Base-by-base conservation (phyloP, 1,139 yeast genomes). In the Candida anutae region DNA sequence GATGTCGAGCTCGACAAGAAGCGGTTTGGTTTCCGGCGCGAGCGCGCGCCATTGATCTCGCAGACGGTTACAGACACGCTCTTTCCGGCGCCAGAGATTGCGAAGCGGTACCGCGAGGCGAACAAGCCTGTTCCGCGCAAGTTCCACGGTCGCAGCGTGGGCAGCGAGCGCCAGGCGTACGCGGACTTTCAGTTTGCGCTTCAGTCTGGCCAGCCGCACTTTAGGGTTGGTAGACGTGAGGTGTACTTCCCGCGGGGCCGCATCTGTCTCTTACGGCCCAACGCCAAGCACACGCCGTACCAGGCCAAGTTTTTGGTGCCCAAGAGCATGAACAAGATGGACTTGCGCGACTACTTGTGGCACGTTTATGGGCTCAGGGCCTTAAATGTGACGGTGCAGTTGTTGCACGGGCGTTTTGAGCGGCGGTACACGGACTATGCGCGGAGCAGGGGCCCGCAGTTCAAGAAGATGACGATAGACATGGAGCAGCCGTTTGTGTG, bases 271-370 rank as follows among this genome's bases (percentile, higher is more conserved):
- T 61, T 88, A 38, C 70, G 94, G 49, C 94, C 95, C 26, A 82
- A 82, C 47, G 95, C 97, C 14, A 84, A 84, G 50, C 94, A 84
- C 55, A 83, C 95, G 1, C 97, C 97, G 28, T 85, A 79, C 57
- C 96, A 87, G 55, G 96, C 96, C 28, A 87, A 85, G 55, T 88
- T 88, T 51, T 74, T 83, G 40, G 96, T 88, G 18, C 96, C 97
- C 15, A 76, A 84, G 48, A 74, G 83, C 35, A 85, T 87, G 67
- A 88, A 88, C 61, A 85, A 85, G 55, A 65, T 87, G 60, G 96
- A 87, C 50, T 67, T 88, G 42, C 71, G 96, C 54, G 97, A 88
- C 59, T 88, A 88, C 49, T 65, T 88, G 40, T 88, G 79, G 74
- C 77, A 87, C 47, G 66, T 88, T 4, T 88, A 88, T 48, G 94